Conservation (phyloP, 768 basidiomycete species). For the Tylopilus cervinicoccineus region DNA sequence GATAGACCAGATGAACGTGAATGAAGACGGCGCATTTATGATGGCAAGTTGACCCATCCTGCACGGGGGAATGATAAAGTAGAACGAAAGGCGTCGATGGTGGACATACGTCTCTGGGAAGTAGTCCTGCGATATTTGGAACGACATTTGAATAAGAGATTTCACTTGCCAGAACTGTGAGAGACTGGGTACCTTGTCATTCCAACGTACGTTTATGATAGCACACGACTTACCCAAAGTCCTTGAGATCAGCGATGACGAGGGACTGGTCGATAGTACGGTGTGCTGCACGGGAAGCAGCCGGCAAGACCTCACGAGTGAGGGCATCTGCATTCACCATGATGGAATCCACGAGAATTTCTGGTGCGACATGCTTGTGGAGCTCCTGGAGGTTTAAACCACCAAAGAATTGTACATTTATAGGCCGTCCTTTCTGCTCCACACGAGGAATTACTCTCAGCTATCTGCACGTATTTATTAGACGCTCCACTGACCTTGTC, state of each 20-base stretch:
- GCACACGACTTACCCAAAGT: slow-evolving; percentile 50
- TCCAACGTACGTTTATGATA: background rate
- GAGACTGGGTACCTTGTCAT: slow-evolving; percentile 37
- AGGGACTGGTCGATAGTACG: slow-evolving; percentile 47
- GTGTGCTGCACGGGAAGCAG: slow-evolving; percentile 54
- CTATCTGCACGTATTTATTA: background rate
- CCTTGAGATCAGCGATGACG: slow-evolving; percentile 68
- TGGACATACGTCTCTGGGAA: slow-evolving; percentile 68
- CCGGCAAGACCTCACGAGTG: slow-evolving; percentile 62
- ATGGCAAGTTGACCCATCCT: slow-evolving; percentile 74
- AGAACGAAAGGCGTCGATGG: background rate
- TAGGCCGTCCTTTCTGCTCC: slow-evolving; percentile 60
- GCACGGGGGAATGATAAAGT: background rate
- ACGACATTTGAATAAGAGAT: slow-evolving; percentile 52
- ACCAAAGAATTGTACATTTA: slow-evolving; percentile 65
- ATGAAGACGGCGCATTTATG: slow-evolving; percentile 69
- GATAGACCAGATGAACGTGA: slow-evolving; percentile 67
- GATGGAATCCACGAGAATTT: slow-evolving; percentile 59
- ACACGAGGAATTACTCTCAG: background rate
- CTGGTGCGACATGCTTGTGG: slow-evolving; percentile 53
- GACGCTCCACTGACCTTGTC: slow-evolving; percentile 53
- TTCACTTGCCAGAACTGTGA: slow-evolving; percentile 77
- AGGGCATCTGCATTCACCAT: slow-evolving; percentile 65
- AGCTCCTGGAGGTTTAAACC: slow-evolving; percentile 55
- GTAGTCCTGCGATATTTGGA: slow-evolving; percentile 77